Evolutionary conservation across 306 rosid genomes (phyloP).

Genomic region (Prunus armeniaca): DNA sequence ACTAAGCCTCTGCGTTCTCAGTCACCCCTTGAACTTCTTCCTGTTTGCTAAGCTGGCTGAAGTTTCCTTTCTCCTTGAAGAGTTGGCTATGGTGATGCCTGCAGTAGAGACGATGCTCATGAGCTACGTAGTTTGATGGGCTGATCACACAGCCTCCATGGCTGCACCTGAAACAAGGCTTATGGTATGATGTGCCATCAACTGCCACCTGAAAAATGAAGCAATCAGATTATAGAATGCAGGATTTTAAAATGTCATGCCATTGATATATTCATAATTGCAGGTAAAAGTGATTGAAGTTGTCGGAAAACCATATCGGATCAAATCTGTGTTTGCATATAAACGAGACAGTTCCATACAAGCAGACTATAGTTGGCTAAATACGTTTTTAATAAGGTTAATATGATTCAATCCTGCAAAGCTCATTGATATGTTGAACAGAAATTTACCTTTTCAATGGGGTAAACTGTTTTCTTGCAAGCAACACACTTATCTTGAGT

Average conservation of each 20-base stretch:
- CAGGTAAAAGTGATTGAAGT: background rate
- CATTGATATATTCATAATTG: background rate
- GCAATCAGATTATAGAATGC: background rate
- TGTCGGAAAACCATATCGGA: too few relatives aligned
- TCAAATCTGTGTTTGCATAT: background rate
- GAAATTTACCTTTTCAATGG: constrained; percentile 77
- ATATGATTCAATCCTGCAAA: background rate
- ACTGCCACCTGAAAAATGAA: constrained; percentile 61
- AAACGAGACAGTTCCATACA: background rate
- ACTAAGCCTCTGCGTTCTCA: constrained; percentile 39
- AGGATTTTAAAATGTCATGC: background rate
- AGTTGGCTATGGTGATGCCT: constrained; percentile 91
- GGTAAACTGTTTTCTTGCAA: constrained; percentile 87
- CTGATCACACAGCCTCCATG: constrained; percentile 92
- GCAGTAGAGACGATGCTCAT: constrained; percentile 81
- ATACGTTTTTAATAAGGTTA: background rate
- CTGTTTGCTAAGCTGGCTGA: constrained; percentile 70
- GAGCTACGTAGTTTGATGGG: constrained; percentile 91
- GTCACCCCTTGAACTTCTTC: constrained; percentile 38
- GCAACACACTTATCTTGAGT: constrained; percentile 90
- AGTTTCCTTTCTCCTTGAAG: constrained; percentile 88
- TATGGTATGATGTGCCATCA: constrained; percentile 81
- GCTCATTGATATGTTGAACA: background rate
- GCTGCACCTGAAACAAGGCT: constrained; percentile 74
- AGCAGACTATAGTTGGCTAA: background rate